Evolutionary conservation across 108 stramenopile genomes (phyloP).

Genomic region (Cyclostephanos invisitatus): DNA sequence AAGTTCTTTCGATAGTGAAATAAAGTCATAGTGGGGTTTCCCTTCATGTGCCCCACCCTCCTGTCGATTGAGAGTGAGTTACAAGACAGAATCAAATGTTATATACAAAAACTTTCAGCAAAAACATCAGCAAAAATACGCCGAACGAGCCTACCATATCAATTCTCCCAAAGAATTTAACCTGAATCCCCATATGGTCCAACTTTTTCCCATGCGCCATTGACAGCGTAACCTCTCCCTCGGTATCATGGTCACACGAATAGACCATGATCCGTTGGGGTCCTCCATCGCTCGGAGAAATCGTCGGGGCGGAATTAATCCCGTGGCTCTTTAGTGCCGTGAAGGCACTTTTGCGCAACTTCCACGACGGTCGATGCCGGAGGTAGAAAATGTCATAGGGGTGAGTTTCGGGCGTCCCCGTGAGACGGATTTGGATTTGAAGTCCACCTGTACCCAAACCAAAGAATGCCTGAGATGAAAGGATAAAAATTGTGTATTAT

Average conservation of each 20-base stretch:
- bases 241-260: conserved; percentile 76
- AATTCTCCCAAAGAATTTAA: conserved; percentile 97
- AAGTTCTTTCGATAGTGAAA: conserved; percentile 93
- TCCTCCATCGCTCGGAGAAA: conserved; percentile 9
- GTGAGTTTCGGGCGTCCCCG: conserved; percentile 30
- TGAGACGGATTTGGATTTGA: conserved; percentile 64
- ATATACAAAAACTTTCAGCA: not conserved
- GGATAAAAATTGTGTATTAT: not conserved
- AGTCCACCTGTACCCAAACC: conserved; percentile 63
- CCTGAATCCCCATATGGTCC: conserved; percentile 96
- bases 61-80: conserved; percentile 22
- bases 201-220: conserved; percentile 93
- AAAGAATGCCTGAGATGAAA: conserved; percentile 47
- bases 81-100: not conserved
- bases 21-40: conserved; percentile 89
- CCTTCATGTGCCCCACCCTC: conserved; percentile 74
- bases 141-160: conserved; percentile 75
- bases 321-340: conserved; percentile 58
- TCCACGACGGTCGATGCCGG: conserved; percentile 82
- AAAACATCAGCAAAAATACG: conserved; percentile 1
- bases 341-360: conserved; percentile 85
- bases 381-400: conserved; percentile 54
- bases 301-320: conserved; percentile 15
- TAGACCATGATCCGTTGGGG: conserved; percentile 36
- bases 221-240: conserved; percentile 81